Conservation (phyloP, 2,329 filamentous ascomycete species). For the Talaromyces amestolkiae region DNA sequence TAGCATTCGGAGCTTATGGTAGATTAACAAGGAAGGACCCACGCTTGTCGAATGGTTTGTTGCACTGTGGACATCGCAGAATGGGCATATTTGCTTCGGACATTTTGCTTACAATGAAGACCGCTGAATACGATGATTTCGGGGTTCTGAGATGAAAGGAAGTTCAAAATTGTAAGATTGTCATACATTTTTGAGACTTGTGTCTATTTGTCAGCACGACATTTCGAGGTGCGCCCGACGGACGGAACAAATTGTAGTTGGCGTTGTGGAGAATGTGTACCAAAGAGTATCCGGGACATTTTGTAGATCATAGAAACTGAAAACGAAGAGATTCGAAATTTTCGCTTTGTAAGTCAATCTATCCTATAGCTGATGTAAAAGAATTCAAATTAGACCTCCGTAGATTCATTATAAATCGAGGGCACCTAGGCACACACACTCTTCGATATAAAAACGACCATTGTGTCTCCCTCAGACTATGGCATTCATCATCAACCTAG, state of each 20-base stretch:
- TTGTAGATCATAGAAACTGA: too few species aligned
- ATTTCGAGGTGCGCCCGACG: not conserved
- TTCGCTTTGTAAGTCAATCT: not conserved
- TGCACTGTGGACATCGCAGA: slow-evolving; percentile 39
- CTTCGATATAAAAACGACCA: not conserved
- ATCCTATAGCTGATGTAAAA: not conserved
- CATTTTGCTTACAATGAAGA: not conserved
- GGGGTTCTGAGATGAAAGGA: not conserved
- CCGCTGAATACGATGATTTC: not conserved
- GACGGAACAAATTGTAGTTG: slow-evolving; percentile 10
- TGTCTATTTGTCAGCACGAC: slow-evolving; percentile 3
- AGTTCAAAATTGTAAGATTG: not conserved
- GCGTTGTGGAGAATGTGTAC: not conserved
- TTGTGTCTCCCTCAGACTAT: not conserved
- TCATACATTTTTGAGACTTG: not conserved
- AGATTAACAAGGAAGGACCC: slow-evolving; percentile 21
- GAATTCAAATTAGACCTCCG: not conserved
- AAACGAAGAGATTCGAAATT: not conserved
- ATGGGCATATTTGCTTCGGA: slow-evolving; percentile 26
- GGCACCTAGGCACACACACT: too few species aligned
- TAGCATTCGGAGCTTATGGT: not conserved
- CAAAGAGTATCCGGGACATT: not conserved
- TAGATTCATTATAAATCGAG: too few species aligned
- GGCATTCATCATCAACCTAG: not conserved
- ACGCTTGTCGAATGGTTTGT: slow-evolving; percentile 46